These are phyloP conservation scores for Lasiodiplodia sp. DNA, from an alignment of 2,329 filamentous ascomycete species.

Conservation along the genomic window DNA sequence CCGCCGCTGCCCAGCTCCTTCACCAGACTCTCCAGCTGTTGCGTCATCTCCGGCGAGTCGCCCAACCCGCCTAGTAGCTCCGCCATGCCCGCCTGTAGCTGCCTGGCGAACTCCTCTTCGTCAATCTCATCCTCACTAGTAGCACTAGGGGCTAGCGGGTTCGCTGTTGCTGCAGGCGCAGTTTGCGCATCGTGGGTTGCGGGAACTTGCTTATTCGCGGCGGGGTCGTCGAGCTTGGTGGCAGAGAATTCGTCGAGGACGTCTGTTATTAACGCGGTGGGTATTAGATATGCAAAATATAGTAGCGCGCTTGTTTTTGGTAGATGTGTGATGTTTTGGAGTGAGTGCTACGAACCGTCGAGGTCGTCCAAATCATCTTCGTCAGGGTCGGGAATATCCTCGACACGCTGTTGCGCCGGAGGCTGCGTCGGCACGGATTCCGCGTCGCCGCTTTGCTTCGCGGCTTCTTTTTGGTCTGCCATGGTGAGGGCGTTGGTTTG, in stretches of 20 bases:
- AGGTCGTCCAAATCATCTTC: constrained; percentile 92
- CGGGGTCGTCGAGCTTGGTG: constrained; percentile 60
- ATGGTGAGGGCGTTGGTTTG: neutral
- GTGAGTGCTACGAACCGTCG: constrained; percentile 67
- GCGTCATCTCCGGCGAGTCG: constrained; percentile 69
- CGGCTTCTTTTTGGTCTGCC: constrained; percentile 17
- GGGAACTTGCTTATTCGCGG: constrained; percentile 29
- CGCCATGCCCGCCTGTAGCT: constrained; percentile 91
- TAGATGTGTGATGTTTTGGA: neutral
- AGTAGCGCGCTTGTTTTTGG: neutral
- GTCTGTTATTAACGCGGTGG: constrained; percentile 60
- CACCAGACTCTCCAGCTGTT: constrained; percentile 79
- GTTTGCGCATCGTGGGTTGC: constrained; percentile 45
- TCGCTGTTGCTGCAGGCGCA: constrained; percentile 43
- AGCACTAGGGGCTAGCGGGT: constrained; percentile 39
- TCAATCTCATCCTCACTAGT: constrained; percentile 47
- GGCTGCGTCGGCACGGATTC: neutral
- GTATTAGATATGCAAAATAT: neutral
- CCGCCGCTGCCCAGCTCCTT: constrained; percentile 66
- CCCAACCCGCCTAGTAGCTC: constrained; percentile 77
- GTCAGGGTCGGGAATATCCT: constrained; percentile 75
- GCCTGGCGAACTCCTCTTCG: constrained; percentile 82
- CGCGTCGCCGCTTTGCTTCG: neutral
- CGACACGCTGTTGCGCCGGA: constrained; percentile 32
- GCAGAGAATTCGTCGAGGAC: constrained; percentile 91